A percentile compares a stretch with the other conserved stretches of the same genome.
Evolutionary conservation across 306 rosid species (phyloP).

Genomic region (Ormosia semicastrata): DNA sequence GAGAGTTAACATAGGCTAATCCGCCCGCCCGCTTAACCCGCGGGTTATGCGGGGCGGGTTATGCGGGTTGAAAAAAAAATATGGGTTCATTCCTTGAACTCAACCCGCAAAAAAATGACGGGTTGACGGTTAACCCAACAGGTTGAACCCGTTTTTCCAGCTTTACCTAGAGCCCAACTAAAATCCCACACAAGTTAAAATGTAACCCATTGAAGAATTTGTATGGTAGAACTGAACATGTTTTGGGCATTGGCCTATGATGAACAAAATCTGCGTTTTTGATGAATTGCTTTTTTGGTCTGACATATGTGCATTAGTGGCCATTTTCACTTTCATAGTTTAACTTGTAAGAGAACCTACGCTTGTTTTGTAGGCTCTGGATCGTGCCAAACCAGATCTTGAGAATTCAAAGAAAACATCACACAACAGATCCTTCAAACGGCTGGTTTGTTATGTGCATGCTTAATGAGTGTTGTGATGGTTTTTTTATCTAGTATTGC

Average conservation of each 20-base stretch:
- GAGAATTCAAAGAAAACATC: slow-evolving; percentile 50
- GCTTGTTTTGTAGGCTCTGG: slow-evolving; percentile 59
- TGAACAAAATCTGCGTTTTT: neutral
- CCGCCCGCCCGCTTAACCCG: no score
- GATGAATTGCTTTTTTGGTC: slow-evolving; percentile 1
- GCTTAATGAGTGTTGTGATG: slow-evolving; percentile 17
- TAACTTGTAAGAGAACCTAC: neutral
- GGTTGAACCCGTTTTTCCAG: no score
- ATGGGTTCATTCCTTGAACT: no score
- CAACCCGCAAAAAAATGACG: no score
- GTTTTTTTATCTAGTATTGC: slow-evolving; percentile 15
- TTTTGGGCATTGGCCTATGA: slow-evolving; percentile 18
- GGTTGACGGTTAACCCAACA: no score
- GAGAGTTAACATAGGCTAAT: no score
- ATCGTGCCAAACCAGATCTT: slow-evolving; percentile 76
- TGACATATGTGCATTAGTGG: slow-evolving; percentile 1
- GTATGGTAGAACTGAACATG: slow-evolving; percentile 3
- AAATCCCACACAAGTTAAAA: neutral
- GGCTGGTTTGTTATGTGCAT: slow-evolving; percentile 59
- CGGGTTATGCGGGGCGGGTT: no score
- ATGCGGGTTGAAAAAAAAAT: no score
- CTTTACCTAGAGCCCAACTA: neutral
- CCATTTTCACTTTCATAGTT: neutral
- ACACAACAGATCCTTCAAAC: slow-evolving; percentile 75
- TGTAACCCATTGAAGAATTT: neutral